These are phyloP conservation scores for Talaromyces sp. DNA, from an alignment of 2,329 filamentous ascomycete species.

Conservation along the genomic window DNA sequence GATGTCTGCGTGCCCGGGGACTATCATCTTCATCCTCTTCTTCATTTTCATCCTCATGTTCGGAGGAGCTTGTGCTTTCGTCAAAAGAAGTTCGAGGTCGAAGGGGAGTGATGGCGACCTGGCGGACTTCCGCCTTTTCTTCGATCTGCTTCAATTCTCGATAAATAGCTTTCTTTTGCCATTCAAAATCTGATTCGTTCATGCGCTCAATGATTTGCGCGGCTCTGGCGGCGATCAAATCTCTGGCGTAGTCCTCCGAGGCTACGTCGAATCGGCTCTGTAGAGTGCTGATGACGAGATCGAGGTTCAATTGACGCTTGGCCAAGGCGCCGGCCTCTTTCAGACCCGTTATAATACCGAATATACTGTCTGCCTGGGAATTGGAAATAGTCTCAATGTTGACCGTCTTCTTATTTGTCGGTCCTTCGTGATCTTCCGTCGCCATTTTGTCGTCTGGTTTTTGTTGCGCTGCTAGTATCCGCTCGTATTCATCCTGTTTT, in stretches of 20 bases:
- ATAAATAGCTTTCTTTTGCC: slow-evolving; percentile 44
- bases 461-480: slow-evolving; percentile 31
- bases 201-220: slow-evolving; percentile 35
- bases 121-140: slow-evolving; percentile 29
- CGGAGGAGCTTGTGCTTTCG: slow-evolving; percentile 31
- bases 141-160: slow-evolving; percentile 40
- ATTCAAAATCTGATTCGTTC: slow-evolving; percentile 39
- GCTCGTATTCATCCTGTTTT: slow-evolving; percentile 36
- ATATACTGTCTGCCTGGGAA: slow-evolving; percentile 39
- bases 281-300: slow-evolving; percentile 34
- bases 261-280: slow-evolving; percentile 37
- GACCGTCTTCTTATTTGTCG: slow-evolving; percentile 26
- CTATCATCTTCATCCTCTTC: slow-evolving; percentile 29
- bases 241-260: slow-evolving; percentile 36
- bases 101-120: slow-evolving; percentile 36
- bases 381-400: slow-evolving; percentile 31
- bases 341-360: slow-evolving; percentile 38
- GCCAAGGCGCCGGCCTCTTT: slow-evolving; percentile 42
- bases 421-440: slow-evolving; percentile 23
- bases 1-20: slow-evolving; percentile 28
- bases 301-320: slow-evolving; percentile 42
- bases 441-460: slow-evolving; percentile 24
- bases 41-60: slow-evolving; percentile 17
- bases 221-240: slow-evolving; percentile 38
- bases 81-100: slow-evolving; percentile 28